Percentiles rank a stretch among this genome's conserved stretches.
Evolutionary conservation across 1,139 yeast species (phyloP).

Genomic region (Saccharomyces hybrid): DNA sequence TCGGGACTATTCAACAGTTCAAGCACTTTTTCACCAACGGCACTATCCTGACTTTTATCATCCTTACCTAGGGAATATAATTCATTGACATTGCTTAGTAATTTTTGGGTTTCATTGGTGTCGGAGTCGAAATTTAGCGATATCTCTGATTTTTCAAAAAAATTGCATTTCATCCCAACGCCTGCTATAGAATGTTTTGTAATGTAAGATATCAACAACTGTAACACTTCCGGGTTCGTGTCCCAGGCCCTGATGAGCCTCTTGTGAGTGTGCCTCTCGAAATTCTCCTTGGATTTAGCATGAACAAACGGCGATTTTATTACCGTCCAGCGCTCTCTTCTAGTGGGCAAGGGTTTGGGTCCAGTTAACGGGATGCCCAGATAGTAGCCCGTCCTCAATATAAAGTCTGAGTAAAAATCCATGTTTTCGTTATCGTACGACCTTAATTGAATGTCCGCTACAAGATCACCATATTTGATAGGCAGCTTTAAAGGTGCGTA

Average conservation of each 20-base stretch:
- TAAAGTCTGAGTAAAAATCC: slow-evolving; percentile 76
- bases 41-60: slow-evolving; percentile 3
- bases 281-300: slow-evolving; percentile 91
- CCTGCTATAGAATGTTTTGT: slow-evolving; percentile 73
- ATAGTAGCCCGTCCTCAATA: slow-evolving; percentile 82
- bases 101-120: slow-evolving; percentile 1
- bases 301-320: slow-evolving; percentile 90
- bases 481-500: slow-evolving; percentile 72
- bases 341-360: slow-evolving; percentile 57
- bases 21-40: slow-evolving; percentile 60
- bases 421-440: slow-evolving; percentile 66
- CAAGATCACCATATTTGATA: slow-evolving; percentile 60
- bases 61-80: slow-evolving; percentile 7
- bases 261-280: slow-evolving; percentile 77
- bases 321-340: slow-evolving; percentile 87
- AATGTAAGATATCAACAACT: slow-evolving; percentile 72
- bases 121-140: slow-evolving; percentile 37
- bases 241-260: slow-evolving; percentile 72
- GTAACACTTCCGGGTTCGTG: slow-evolving; percentile 77
- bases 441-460: slow-evolving; percentile 62
- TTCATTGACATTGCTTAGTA: not conserved
- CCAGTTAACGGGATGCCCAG: slow-evolving; percentile 77
- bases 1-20: slow-evolving; percentile 62
- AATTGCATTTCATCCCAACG: slow-evolving; percentile 71
- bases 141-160: slow-evolving; percentile 49